Percentiles rank a stretch among this genome's conserved stretches.
Evolutionary conservation across 1,139 yeast species (phyloP).

Genomic region (Candida tunisiensis): DNA sequence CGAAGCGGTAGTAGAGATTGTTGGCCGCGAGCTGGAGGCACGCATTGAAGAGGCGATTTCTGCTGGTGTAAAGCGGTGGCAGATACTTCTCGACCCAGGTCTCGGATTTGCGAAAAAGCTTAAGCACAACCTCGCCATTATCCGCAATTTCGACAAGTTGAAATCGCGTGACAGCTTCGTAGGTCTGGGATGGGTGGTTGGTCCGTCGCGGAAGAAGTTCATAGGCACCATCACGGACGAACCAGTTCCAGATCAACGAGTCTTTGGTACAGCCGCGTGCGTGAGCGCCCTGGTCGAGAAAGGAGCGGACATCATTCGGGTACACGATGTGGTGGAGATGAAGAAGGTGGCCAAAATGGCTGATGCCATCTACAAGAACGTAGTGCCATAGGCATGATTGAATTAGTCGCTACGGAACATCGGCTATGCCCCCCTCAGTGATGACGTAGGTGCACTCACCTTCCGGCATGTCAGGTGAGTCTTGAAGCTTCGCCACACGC

Average conservation of each 20-base stretch:
- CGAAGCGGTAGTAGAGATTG: conserved; percentile 24
- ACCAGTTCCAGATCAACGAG: conserved; percentile 37
- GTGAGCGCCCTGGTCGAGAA: conserved; percentile 60
- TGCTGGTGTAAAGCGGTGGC: conserved; percentile 74
- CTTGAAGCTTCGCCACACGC: no score
- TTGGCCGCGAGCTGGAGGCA: conserved; percentile 47
- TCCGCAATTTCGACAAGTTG: conserved; percentile 30
- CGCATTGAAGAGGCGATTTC: conserved; percentile 40
- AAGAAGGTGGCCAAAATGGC: conserved; percentile 49
- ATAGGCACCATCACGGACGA: conserved; percentile 50
- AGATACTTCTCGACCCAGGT: conserved; percentile 85
- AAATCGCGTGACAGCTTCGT: conserved; percentile 19
- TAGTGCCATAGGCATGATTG: no score
- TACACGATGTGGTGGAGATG: conserved; percentile 66
- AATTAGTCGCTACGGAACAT: no score
- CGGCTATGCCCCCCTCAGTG: no score
- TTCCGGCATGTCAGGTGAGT: no score
- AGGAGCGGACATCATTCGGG: conserved; percentile 70
- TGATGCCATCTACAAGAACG: conserved; percentile 54
- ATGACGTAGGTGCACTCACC: no score
- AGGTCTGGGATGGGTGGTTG: conserved; percentile 52
- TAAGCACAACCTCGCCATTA: conserved; percentile 47
- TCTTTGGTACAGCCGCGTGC: conserved; percentile 62
- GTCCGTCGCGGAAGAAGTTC: conserved; percentile 79
- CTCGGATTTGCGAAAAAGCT: conserved; percentile 78